Evolutionary conservation across 202 grass and related monocot species (phyloP).

Genomic region (Tripidium arundinaceum): DNA sequence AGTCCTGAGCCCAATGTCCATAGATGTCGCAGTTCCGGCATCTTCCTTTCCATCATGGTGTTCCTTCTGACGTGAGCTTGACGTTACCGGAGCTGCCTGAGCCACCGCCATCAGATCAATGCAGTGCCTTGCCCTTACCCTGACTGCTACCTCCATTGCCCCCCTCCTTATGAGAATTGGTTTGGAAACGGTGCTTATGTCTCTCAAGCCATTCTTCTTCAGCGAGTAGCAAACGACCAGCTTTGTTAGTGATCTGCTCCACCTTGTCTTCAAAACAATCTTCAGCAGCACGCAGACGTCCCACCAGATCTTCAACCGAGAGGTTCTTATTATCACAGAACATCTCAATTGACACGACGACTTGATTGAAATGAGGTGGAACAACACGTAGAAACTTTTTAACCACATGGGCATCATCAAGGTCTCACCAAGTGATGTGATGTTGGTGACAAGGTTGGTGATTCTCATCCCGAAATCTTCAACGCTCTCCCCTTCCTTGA

Average conservation of each 20-base stretch:
- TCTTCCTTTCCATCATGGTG: not conserved
- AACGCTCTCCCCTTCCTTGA: too few relatives aligned
- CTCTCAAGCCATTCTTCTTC: not conserved
- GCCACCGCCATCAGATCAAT: not conserved
- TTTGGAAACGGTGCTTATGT: not conserved
- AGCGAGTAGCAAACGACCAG: rapidly evolving
- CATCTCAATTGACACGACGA: not conserved
- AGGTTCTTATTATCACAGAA: not conserved
- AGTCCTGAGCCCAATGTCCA: not conserved
- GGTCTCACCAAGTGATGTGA: too few relatives aligned
- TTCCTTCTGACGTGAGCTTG: not conserved
- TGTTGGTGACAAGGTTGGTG: too few relatives aligned
- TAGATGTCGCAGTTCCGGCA: not conserved
- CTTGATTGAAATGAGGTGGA: not conserved
- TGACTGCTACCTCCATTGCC: not conserved
- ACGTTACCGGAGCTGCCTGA: not conserved
- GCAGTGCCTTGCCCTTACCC: not conserved
- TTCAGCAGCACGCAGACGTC: not conserved
- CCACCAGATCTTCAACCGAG: not conserved
- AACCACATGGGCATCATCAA: too few relatives aligned
- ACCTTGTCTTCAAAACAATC: not conserved
- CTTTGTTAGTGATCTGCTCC: not conserved
- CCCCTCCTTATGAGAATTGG: not conserved
- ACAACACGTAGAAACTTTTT: not conserved
- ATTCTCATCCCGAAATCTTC: too few relatives aligned